Evolutionary conservation across 2,329 filamentous ascomycete genomes (phyloP).

Genomic region (Akanthomyces uredinophilus): DNA sequence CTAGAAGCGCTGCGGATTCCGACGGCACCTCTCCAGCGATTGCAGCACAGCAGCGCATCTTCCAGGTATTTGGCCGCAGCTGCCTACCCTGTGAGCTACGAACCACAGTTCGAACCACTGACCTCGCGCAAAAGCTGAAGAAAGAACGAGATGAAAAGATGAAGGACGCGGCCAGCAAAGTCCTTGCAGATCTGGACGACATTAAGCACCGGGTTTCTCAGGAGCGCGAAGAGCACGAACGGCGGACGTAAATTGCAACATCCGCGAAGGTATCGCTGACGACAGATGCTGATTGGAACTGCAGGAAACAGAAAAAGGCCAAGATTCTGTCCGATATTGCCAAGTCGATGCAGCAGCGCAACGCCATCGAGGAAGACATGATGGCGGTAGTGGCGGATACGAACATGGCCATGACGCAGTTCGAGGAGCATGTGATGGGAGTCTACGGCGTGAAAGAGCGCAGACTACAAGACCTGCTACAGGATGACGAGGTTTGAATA

Average conservation of each 20-base stretch:
- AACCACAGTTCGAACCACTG: too few relatives aligned
- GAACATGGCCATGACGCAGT: constrained; percentile 17
- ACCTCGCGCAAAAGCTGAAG: constrained; percentile 24
- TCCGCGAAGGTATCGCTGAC: background rate
- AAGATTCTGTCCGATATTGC: constrained; percentile 3
- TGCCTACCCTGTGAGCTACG: background rate
- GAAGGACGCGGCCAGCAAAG: constrained; percentile 21
- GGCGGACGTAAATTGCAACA: constrained; percentile 20
- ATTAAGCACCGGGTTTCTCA: constrained; percentile 21
- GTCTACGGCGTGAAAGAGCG: constrained; percentile 25
- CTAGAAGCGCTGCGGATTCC: background rate
- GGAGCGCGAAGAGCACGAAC: constrained; percentile 22
- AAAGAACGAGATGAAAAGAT: constrained; percentile 25
- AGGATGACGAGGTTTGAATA: background rate
- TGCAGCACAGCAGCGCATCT: constrained; percentile 25
- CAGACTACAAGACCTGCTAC: constrained; percentile 18
- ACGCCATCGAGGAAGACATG: constrained; percentile 7
- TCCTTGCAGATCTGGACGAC: constrained; percentile 21
- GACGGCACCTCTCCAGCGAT: constrained; percentile 17
- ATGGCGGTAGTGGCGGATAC: constrained; percentile 13
- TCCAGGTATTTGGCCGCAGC: constrained; percentile 19
- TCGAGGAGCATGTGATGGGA: constrained; percentile 27
- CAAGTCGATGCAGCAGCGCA: background rate
- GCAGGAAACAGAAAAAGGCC: background rate
- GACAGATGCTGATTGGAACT: background rate